Evolutionary conservation across 2,329 filamentous ascomycete species (phyloP).

Genomic region (Endothia cerciana): DNA sequence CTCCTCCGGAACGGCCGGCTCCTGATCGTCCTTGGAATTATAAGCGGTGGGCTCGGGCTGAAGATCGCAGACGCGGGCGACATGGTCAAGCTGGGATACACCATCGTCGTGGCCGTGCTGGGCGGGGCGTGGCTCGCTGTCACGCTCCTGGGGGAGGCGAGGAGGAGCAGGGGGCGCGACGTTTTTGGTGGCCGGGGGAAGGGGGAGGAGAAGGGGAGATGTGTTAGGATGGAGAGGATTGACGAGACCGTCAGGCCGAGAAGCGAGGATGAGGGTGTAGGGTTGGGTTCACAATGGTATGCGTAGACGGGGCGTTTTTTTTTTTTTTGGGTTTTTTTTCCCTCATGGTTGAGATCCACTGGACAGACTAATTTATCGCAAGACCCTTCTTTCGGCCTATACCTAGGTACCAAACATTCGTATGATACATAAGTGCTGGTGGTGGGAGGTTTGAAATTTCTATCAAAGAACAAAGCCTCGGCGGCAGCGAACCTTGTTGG

Average conservation of each 20-base stretch:
- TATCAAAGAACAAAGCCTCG: background rate
- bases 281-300: background rate
- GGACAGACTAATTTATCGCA: no score
- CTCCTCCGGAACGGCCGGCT: conserved; percentile 44
- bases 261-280: conserved; percentile 7
- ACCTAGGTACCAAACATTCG: no score
- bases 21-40: conserved; percentile 45
- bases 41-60: conserved; percentile 51
- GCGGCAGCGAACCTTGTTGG: background rate
- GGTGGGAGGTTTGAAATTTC: no score
- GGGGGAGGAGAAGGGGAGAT: background rate
- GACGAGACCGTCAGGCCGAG: conserved; percentile 1
- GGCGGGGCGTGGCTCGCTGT: conserved; percentile 43
- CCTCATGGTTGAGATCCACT: no score
- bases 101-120: conserved; percentile 43
- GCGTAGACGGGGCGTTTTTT: background rate
- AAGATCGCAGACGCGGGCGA: conserved; percentile 39
- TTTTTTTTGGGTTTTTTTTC: no score
- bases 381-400: no score
- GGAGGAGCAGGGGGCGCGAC: conserved; percentile 25
- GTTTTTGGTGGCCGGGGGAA: background rate
- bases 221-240: conserved; percentile 7
- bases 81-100: conserved; percentile 42
- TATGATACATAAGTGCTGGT: no score
- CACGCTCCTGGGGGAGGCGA: conserved; percentile 39